A percentile compares a stretch with the other conserved stretches of the same genome.
These are phyloP conservation scores for Schwanniomyces occidentalis DNA, from an alignment of 805 yeast species.

Conservation along the genomic window DNA sequence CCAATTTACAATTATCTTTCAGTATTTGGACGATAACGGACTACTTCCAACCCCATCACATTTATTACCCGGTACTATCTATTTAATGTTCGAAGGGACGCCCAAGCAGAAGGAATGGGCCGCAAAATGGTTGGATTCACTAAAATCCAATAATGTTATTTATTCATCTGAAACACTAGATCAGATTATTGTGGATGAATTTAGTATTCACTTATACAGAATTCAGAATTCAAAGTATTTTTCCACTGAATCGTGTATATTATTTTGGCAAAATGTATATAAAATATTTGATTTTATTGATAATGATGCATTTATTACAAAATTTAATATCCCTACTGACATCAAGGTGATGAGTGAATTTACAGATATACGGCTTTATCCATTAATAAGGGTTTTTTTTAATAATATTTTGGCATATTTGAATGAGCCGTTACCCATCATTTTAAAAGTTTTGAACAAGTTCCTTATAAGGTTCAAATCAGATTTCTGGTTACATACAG, in stretches of 20 bases:
- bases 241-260: slow-evolving; percentile 37
- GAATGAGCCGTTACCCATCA: slow-evolving; percentile 51
- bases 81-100: slow-evolving; percentile 56
- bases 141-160: slow-evolving; percentile 1
- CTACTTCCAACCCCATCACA: slow-evolving; percentile 5
- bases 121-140: slow-evolving; percentile 8
- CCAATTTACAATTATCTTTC: slow-evolving; percentile 2
- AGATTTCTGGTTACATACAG: slow-evolving; percentile 55
- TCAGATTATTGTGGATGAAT: slow-evolving; percentile 53
- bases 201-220: slow-evolving; percentile 47
- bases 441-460: slow-evolving; percentile 52
- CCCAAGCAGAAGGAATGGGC: slow-evolving; percentile 52
- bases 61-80: slow-evolving; percentile 51
- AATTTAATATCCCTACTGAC: slow-evolving; percentile 28
- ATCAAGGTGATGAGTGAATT: slow-evolving; percentile 28
- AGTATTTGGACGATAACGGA: neutral
- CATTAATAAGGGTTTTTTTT: slow-evolving; percentile 40
- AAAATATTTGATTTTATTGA: slow-evolving; percentile 38
- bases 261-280: slow-evolving; percentile 49
- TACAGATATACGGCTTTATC: slow-evolving; percentile 33
- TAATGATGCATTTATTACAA: slow-evolving; percentile 30
- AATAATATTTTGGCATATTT: slow-evolving; percentile 54
- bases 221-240: slow-evolving; percentile 56
- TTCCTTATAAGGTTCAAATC: slow-evolving; percentile 43
- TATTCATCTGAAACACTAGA: slow-evolving; percentile 9